Evolutionary conservation across 257 asterid genomes (phyloP), one percentile per base, ranked within the genome.

Genomic region (Capsicum chinense): DNA sequence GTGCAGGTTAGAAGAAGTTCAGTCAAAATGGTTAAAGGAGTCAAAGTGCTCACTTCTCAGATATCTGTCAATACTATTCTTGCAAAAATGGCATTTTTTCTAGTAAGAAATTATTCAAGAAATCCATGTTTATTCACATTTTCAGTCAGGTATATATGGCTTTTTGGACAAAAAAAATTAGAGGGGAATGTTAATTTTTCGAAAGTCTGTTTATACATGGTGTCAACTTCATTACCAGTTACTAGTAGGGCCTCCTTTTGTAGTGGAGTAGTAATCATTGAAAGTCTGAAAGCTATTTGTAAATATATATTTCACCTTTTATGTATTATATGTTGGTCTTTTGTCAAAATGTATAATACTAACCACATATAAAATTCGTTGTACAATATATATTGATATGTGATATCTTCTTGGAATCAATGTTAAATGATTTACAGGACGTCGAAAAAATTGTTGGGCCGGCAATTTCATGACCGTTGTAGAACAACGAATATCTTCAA

Each of bases 11-110:
- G 83, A 70, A 33, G 74, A 74, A 56, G 79, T 47, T 56, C 8
- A 60, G 26, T 44, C 81, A 52, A 39, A 54, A 52, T 69, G 26
- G 33, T 81, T 48, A 82, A 68, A 39, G 79, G 63, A 52, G 13
- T 11, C 52, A 21, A 67, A 66, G 90, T 88, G 90, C 90, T 88
- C 90, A 88, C 87, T 82, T 85, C 85, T 84, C 88, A 82, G 85
- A 81, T 76, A 56, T 88, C 90, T 88, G 90, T 88, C 90, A 63
- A 63, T 63, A 88, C 39, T 16, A 5, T 37, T 69, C 33, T 69
- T 83, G 17, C 11, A 59, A 57, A 52, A 39, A 37, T 37, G 83
- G 56, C 7, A 42, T 73, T 73, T 56, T 50, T 50, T 44, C 80
- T 17, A 50, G 58, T 44, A 73, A 16, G 57, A 50, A 63, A 21